Base-by-base conservation (phyloP, 2,329 filamentous ascomycete species). In the Cercospora berteroae region DNA sequence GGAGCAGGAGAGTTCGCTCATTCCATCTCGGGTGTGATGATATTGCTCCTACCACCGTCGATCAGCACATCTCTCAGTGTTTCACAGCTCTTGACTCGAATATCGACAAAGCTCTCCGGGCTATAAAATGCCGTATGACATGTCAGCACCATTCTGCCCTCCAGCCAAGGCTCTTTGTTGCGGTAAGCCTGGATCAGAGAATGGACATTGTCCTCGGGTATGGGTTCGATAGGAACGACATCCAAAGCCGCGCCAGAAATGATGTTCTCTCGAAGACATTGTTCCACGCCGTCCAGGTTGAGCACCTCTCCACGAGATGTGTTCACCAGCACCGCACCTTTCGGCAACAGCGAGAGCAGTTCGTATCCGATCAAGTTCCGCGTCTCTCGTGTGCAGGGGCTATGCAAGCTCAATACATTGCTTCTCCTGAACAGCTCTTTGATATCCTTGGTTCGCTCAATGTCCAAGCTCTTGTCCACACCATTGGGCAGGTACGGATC, bases 321-420 rank as follows among this genome's bases (percentile, higher is more conserved):
- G 48, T 77, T 77, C 29, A 77, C 73, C 4, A 77, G 64, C 7
- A 77, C 71, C 4, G 75, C 71, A 10, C 73, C 74, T 16, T 66
- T 65, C 8, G 74, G 76, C 9, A 77, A 56, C 4, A 77, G 66
- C 1, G 73, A 75, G 0, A 77, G 73, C 16, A 77, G 61, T 0
- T 74, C 71, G 61, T 76, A 77, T 10, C 64, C 71, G n/a, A 77
- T 72, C 60, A 72, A 60, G 10, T 69, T 65, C 29, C 73, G 64
- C 1, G 75, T 77, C 88, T 95, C 80, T 86, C 91, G 13, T 91
- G 91, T 79, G 90, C 93, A 23, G 85, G 92, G 73, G 86, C 89
- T 78, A 88, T 92, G 60, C 80, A 97, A 64, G 85, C 90, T 72
- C 88, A 90, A 73, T 86, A 91, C 78, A 83, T 89, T 66, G 78